A percentile compares a stretch with the other conserved stretches of the same genome.
These are phyloP conservation scores for Globisporangium splendens DNA, from an alignment of 352 stramenopile species.

Conservation along the genomic window DNA sequence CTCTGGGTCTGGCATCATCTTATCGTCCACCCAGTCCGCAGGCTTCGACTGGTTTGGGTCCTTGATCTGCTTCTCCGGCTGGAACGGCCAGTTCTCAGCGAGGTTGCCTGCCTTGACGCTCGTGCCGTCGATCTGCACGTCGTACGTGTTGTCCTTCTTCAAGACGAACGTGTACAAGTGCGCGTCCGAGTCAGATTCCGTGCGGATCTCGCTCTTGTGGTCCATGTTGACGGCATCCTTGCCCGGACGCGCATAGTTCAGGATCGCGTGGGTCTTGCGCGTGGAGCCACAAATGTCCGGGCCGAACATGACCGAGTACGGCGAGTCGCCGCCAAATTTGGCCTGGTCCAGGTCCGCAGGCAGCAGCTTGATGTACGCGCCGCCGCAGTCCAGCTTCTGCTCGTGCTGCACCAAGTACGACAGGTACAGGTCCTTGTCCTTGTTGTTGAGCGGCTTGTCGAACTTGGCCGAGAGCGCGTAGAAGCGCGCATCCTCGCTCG, in stretches of 20 bases:
- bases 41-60: conserved; percentile 96
- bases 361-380: conserved; percentile 99
- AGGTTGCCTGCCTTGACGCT: conserved; percentile 90
- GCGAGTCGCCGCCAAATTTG: conserved; percentile 94
- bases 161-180: conserved; percentile 99
- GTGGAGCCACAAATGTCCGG: conserved; percentile 98
- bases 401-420: conserved; percentile 99
- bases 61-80: conserved; percentile 95
- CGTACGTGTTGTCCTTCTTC: conserved; percentile 97
- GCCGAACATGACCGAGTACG: conserved; percentile 99
- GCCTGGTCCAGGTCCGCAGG: conserved; percentile 88
- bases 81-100: conserved; percentile 95
- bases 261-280: conserved; percentile 97
- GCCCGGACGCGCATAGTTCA: conserved; percentile 96
- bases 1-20: conserved; percentile 92
- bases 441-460: conserved; percentile 84
- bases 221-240: conserved; percentile 92
- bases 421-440: conserved; percentile 89
- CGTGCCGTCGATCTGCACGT: conserved; percentile 96
- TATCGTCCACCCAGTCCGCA: conserved; percentile 97
- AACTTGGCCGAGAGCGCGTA: conserved; percentile 96
- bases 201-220: conserved; percentile 80
- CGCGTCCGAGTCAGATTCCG: conserved; percentile 80
- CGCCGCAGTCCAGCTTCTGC: conserved; percentile 98
- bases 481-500: conserved; percentile 93